These are phyloP conservation scores for Madurella fahalii DNA, from an alignment of 2,329 filamentous ascomycete genomes.

Conservation along the genomic window DNA sequence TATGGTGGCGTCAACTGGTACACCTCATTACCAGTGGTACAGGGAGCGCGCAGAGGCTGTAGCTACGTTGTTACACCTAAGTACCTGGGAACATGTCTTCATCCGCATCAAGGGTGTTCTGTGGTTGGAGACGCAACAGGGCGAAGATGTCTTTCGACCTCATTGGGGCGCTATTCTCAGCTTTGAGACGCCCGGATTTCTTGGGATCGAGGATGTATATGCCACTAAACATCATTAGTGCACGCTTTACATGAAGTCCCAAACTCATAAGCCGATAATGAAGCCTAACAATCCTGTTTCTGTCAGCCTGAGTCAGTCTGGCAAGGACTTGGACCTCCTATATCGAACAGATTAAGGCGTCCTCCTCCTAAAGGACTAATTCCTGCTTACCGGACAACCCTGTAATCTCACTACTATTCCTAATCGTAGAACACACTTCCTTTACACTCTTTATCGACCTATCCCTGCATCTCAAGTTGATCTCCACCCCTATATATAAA, in stretches of 20 bases:
- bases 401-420: too few relatives aligned
- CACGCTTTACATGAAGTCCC: constrained; percentile 13
- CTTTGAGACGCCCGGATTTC: neutral
- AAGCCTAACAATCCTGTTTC: too few relatives aligned
- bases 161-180: constrained; percentile 25
- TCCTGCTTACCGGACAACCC: too few relatives aligned
- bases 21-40: constrained; percentile 31
- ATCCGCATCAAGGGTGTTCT: constrained; percentile 26
- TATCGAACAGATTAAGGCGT: too few relatives aligned
- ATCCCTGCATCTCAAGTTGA: too few relatives aligned
- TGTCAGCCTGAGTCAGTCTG: too few relatives aligned
- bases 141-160: constrained; percentile 24
- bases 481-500: too few relatives aligned
- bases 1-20: constrained; percentile 33
- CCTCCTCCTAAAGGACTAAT: too few relatives aligned
- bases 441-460: too few relatives aligned
- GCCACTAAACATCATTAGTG: neutral
- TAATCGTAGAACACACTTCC: too few relatives aligned
- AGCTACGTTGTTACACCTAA: neutral
- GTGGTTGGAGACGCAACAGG: constrained; percentile 28
- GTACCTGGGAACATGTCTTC: constrained; percentile 25
- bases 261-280: neutral
- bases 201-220: neutral
- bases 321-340: too few relatives aligned
- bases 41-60: constrained; percentile 20